Evolutionary conservation across 2,329 filamentous ascomycete genomes (phyloP).

Genomic region (Botrytis aclada): DNA sequence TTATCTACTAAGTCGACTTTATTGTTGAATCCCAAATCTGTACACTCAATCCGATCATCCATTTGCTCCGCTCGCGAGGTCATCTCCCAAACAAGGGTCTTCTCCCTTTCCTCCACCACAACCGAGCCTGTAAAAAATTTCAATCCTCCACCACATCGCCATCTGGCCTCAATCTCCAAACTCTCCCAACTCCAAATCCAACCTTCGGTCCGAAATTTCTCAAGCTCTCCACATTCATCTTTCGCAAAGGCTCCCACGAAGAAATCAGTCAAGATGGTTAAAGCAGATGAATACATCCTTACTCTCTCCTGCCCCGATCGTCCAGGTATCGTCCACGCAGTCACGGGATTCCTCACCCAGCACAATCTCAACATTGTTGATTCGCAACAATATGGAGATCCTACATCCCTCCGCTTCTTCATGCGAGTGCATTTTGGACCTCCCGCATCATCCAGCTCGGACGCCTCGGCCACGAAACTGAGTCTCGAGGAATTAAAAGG

Average conservation of each 20-base stretch:
- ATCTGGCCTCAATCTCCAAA: not conserved
- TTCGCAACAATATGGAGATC: conserved; percentile 80
- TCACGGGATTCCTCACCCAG: conserved; percentile 72
- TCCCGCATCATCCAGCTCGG: conserved; percentile 40
- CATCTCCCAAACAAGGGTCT: conserved; percentile 6
- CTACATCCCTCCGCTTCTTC: conserved; percentile 72
- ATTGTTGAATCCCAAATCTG: not conserved
- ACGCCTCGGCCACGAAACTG: conserved; percentile 33
- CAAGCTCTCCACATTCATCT: not conserved
- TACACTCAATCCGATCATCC: not conserved
- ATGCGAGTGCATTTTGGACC: conserved; percentile 84
- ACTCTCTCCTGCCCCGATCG: conserved; percentile 83
- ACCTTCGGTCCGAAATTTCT: not conserved
- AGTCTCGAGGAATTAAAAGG: conserved; percentile 49
- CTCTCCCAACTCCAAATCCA: not conserved
- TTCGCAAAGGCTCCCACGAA: not conserved
- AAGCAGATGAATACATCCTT: conserved; percentile 51
- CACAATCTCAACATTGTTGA: conserved; percentile 79
- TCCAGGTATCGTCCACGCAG: conserved; percentile 79
- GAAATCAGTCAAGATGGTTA: conserved; percentile 46
- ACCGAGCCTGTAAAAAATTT: conserved; percentile 8
- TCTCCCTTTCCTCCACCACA: conserved; percentile 9
- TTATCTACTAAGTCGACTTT: not conserved
- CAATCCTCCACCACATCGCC: not conserved
- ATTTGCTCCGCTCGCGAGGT: not conserved